Conservation (phyloP, 768 basidiomycete species). For the Psilocybe cubensis region DNA sequence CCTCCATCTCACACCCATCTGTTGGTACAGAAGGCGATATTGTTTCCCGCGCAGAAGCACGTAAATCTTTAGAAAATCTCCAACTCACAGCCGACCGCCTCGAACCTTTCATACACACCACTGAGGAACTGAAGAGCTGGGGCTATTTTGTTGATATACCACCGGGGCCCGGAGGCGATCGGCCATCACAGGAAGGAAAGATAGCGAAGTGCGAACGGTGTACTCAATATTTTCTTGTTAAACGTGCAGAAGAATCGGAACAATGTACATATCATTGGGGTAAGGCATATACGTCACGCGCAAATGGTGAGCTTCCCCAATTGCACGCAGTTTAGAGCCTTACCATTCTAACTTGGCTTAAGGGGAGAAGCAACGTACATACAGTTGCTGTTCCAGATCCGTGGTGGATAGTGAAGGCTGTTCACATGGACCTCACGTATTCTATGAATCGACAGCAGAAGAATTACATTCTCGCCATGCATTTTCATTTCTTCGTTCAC, state of each 20-base stretch:
- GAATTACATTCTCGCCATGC: conserved; percentile 75
- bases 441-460: conserved; percentile 72
- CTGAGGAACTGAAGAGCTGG: conserved; percentile 62
- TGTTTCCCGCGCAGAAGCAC: conserved; percentile 54
- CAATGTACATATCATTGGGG: conserved; percentile 90
- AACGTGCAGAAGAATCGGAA: conserved; percentile 52
- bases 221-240: conserved; percentile 67
- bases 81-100: conserved; percentile 56
- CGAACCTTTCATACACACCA: conserved; percentile 60
- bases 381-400: conserved; percentile 78
- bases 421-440: conserved; percentile 84
- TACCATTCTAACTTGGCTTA: conserved; percentile 6
- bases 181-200: conserved; percentile 65
- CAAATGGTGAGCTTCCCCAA: conserved; percentile 57
- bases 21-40: conserved; percentile 79
- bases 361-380: conserved; percentile 74
- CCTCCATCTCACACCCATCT: conserved; percentile 62
- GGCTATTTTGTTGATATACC: conserved; percentile 77
- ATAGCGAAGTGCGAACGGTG: conserved; percentile 82
- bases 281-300: conserved; percentile 57
- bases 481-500: conserved; percentile 55
- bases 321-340: not conserved
- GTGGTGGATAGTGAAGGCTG: conserved; percentile 69
- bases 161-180: conserved; percentile 60
- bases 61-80: conserved; percentile 55